Conservation (phyloP, 352 stramenopile species). For the Phytophthora cactorum region DNA sequence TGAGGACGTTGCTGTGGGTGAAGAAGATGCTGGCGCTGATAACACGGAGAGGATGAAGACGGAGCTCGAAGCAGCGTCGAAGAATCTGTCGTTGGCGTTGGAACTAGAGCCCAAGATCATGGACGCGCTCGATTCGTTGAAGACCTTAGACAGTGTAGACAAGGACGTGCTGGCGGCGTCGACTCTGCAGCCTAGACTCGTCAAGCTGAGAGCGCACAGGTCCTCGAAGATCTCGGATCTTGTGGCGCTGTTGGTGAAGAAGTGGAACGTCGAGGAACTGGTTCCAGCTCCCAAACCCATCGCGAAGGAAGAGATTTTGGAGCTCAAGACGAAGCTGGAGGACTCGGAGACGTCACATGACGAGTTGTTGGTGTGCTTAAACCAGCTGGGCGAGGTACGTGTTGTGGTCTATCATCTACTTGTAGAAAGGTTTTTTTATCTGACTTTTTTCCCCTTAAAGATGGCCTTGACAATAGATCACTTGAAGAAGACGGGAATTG, state of each 20-base stretch:
- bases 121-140: slow-evolving; percentile 39
- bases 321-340: slow-evolving; percentile 65
- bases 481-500: slow-evolving; percentile 74
- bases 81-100: slow-evolving; percentile 38
- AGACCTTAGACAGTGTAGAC: slow-evolving; percentile 38
- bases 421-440: background rate
- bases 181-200: slow-evolving; percentile 40
- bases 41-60: slow-evolving; percentile 22
- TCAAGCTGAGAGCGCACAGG: slow-evolving; percentile 45
- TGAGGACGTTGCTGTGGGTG: slow-evolving; percentile 18
- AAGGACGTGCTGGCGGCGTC: slow-evolving; percentile 41
- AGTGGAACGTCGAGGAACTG: slow-evolving; percentile 56
- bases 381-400: slow-evolving; percentile 54
- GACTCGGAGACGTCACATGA: slow-evolving; percentile 63
- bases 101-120: slow-evolving; percentile 52
- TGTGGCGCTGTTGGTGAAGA: slow-evolving; percentile 49
- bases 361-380: slow-evolving; percentile 64
- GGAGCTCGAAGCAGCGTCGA: slow-evolving; percentile 46
- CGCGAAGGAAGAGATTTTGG: slow-evolving; percentile 60
- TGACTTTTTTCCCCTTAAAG: slow-evolving; percentile 24
- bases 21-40: slow-evolving; percentile 8
- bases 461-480: slow-evolving; percentile 68
- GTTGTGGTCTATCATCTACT: background rate
- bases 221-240: slow-evolving; percentile 36
- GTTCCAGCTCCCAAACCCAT: slow-evolving; percentile 57